Evolutionary conservation across 179 eudicot species (phyloP).

Genomic region (Pouteria campechiana): DNA sequence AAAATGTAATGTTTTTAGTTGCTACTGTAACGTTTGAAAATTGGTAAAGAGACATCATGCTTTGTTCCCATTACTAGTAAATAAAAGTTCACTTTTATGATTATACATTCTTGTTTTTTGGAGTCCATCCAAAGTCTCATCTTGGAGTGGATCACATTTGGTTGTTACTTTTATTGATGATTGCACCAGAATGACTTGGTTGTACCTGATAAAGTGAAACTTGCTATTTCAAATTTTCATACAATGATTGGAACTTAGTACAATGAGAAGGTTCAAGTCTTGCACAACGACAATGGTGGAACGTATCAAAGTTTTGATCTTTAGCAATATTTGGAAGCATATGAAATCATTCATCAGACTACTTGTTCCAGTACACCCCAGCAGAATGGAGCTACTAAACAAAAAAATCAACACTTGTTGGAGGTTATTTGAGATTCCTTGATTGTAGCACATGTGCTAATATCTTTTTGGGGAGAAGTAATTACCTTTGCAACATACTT

Average conservation of each 20-base stretch:
- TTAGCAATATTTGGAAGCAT: neutral
- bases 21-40: too few relatives aligned
- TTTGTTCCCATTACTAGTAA: too few relatives aligned
- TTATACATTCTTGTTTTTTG: neutral
- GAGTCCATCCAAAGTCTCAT: neutral
- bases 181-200: neutral
- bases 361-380: neutral
- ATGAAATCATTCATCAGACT: neutral
- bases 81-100: neutral
- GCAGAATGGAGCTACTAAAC: neutral
- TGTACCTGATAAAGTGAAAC: neutral
- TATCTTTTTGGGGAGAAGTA: too few relatives aligned
- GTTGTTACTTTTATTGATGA: neutral
- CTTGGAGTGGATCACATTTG: neutral
- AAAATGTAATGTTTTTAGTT: too few relatives aligned
- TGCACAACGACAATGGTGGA: too few relatives aligned
- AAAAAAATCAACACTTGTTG: neutral
- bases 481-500: too few relatives aligned
- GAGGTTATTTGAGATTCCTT: neutral
- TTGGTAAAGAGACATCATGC: too few relatives aligned
- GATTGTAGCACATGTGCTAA: too few relatives aligned
- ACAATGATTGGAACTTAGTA: neutral
- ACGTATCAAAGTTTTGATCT: too few relatives aligned
- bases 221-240: neutral
- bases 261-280: neutral